Evolutionary conservation across 306 rosid genomes (phyloP).

Genomic region (Castanospermum australe): DNA sequence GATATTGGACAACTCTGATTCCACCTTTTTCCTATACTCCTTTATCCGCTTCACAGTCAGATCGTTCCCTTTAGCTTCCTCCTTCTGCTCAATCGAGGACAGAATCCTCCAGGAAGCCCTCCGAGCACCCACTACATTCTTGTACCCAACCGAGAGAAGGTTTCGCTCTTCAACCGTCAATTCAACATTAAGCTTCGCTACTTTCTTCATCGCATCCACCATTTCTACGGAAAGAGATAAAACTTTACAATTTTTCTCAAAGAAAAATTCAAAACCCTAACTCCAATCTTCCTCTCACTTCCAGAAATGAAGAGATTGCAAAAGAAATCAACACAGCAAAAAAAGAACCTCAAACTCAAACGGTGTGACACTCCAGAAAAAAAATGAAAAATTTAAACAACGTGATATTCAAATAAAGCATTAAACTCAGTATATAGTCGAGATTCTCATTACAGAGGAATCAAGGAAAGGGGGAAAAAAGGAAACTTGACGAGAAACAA

Average conservation of each 20-base stretch:
- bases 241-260: not conserved
- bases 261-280: not conserved
- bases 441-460: not conserved
- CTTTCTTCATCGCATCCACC: slow-evolving; percentile 66
- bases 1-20: slow-evolving; percentile 50
- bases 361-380: no score
- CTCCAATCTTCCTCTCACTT: not conserved
- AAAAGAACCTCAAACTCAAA: not conserved
- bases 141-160: slow-evolving; percentile 60
- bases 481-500: not conserved
- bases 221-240: slow-evolving; percentile 39
- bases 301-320: not conserved
- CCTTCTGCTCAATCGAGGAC: slow-evolving; percentile 59
- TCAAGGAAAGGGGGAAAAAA: not conserved
- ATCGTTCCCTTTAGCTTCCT: slow-evolving; percentile 55
- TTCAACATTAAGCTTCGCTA: slow-evolving; percentile 61
- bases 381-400: not conserved
- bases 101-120: slow-evolving; percentile 70
- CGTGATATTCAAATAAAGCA: not conserved
- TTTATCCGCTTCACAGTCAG: slow-evolving; percentile 47
- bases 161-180: slow-evolving; percentile 60
- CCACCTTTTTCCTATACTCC: slow-evolving; percentile 53
- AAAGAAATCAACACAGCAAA: no score
- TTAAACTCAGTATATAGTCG: not conserved
- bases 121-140: slow-evolving; percentile 59